Base-by-base conservation (phyloP, 352 stramenopile species). In the Globisporangium irregulare region DNA sequence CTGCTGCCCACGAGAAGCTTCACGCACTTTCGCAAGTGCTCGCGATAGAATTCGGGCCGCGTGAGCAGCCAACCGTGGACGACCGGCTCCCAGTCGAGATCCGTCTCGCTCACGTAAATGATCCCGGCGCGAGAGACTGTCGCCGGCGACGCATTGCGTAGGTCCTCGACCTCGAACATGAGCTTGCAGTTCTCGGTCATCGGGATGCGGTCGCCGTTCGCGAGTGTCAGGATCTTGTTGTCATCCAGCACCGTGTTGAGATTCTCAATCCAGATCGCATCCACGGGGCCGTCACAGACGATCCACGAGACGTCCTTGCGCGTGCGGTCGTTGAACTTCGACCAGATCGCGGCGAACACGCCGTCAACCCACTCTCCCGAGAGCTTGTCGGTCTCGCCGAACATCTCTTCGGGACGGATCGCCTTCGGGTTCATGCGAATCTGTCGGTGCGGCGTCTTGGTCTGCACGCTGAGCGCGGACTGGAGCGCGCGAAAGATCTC, bases 231-330 rank as follows among this genome's bases (percentile, higher is more conserved):
- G 9, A 95, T 93, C 77, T 97, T 98, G 75, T 98, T 98, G 75
- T 98, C 94, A 66, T 98, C 94, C 3, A 98, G 74, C 5, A 98
- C 94, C 0, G 93, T 98, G 77, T 98, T 98, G 55, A 98, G 88
- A 71, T 98, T 98, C 71, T 98, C 94, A 62, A 98, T 98, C 94
- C 94, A 98, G 22, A 98, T 80, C 3, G 94, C 90, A 63, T 98
- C 94, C 6, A 98, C 94, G 0, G 94, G 93, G 0, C 93, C 94
- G 67, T 98, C 94, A 50, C 97, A 98, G 6, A 98, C 85, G 29
- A 95, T 93, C 94, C 94, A 98, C n/a, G 79, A 80, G 34, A 91
- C 75, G 61, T 97, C 87, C 63, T 92, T 93, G 22, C 88, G 74
- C 10, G 72, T 81, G 29, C 88, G 75, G 67, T 97, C 87, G 66